Base-by-base conservation (phyloP, 805 yeast species). In the Saturnispora besseyi region DNA sequence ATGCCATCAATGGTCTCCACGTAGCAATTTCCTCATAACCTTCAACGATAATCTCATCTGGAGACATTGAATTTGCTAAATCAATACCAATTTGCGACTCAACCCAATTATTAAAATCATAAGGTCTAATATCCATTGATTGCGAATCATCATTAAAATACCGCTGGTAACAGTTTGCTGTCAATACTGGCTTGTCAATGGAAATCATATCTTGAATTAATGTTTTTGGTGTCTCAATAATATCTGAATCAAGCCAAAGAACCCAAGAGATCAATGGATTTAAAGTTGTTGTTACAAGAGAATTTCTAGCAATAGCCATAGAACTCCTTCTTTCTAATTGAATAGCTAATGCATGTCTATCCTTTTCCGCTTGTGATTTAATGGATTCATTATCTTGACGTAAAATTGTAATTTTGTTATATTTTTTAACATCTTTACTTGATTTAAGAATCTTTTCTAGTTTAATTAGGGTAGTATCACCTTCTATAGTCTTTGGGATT, bases 91-190 rank as follows among this genome's bases (percentile, higher is more conserved):
- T 84, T 43, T 87, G 91, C 10, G 77, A 77, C 63, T 86, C 93
- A 33, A 82, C 84, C 99, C 99, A 93, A 66, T 93, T 91, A 71
- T 93, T 93, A 74, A 76, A 91, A 66, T 93, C 99, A 64, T 93
- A 93, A 5, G 98, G 93, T 59, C 98, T 76, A 55, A 85, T 81
- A 26, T 76, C 69, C 11, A 69, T 64, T 51, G 75, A 70, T 54
- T 78, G 71, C 53, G 79, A 77, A 21, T 68, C 66, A 22, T 78
- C 79, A 58, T 87, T 84, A 48, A 59, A 73, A 65, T 70, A 90
- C 59, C 95, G 73, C 72, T 93, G 99, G 68, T 80, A 93, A 57
- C 95, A 95, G 67, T 93, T 93, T 22, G 98, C 97, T 2, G 93
- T 84, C 29, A 93, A 67, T 10, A 93, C 85, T 3, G 96, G 88